Evolutionary conservation across 495 filamentous ascomycete genomes (phyloP), one percentile per base, ranked within the genome.

Genomic region (Tuber borchii): DNA sequence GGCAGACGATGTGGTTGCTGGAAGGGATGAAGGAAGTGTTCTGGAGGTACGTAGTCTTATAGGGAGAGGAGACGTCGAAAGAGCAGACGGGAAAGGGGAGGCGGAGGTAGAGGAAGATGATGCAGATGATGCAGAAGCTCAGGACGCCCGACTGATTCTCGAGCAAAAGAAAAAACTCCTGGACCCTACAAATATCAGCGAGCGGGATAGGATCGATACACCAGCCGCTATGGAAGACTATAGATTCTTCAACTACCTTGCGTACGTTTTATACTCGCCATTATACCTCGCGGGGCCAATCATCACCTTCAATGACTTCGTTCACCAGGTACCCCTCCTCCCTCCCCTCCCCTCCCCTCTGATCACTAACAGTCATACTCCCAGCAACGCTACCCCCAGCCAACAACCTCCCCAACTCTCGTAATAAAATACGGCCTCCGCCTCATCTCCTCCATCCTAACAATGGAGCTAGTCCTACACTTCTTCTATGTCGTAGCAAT

Each of bases 231-330:
- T 87, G 0, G 84, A 87, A 12, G 91, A 94, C 77, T 99, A 89
- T 84, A 88, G 88, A 37, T 94, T 95, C 83, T 85, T 88, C 74
- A 95, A 94, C 84, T 97, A 96, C 82, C 75, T 97, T 70, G 93
- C 92, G 43, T 98, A 97, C 83, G 84, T 89, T 61, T 88, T 97
- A 74, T 99, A 99, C 84, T 91, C 94, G 0, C 96, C 95, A 0
- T 87, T 99, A 2, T 99, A 97, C 83, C 87, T 99, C 42, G 88
- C 94, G 0, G 95, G 95, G 1, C 95, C 95, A 10, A 97, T 99
- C 80, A 79, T 98, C 73, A 97, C 94, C 40, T 99, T 98, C 87
- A 99, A 99, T 84, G 95, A 98, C 85, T 97, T 96, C 86, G 91
- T 97, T 73, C 93, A 94, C 22, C 95, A 99, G 83, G 82, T 82